Evolutionary conservation across 805 yeast genomes (phyloP).

Genomic region (Lachancea nothofagi): DNA sequence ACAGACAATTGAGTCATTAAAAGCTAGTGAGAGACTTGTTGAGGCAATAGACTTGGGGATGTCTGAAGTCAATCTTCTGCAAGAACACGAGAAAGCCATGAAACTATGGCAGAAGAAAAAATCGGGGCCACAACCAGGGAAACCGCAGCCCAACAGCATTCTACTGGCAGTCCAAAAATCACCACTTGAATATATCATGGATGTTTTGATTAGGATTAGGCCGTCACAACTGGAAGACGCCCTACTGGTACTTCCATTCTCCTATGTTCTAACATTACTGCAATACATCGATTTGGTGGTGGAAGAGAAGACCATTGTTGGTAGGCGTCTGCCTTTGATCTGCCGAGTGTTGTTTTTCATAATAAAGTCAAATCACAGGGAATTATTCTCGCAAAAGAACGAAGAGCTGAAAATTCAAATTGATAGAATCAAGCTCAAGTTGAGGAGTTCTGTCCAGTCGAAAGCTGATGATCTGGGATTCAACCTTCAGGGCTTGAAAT

Average conservation of each 20-base stretch:
- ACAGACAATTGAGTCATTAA: constrained; percentile 85
- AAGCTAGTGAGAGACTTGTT: constrained; percentile 88
- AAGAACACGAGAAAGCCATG: constrained; percentile 44
- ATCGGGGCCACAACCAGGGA: constrained; percentile 44
- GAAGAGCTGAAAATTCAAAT: constrained; percentile 59
- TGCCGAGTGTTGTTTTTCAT: constrained; percentile 74
- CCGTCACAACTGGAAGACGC: constrained; percentile 92
- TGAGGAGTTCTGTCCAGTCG: constrained; percentile 50
- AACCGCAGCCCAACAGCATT: constrained; percentile 66
- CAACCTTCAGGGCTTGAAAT: constrained; percentile 78
- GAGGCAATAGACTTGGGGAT: constrained; percentile 85
- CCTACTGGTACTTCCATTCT: constrained; percentile 81
- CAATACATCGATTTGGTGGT: constrained; percentile 76
- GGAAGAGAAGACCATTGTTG: constrained; percentile 39
- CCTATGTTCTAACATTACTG: constrained; percentile 66
- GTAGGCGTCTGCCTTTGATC: constrained; percentile 53
- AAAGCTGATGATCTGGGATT: constrained; percentile 65
- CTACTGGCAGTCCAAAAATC: constrained; percentile 62
- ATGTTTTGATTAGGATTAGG: constrained; percentile 61
- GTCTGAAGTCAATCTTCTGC: constrained; percentile 56
- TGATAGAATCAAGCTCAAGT: constrained; percentile 52
- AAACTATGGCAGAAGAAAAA: constrained; percentile 38
- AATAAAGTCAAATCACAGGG: constrained; percentile 68
- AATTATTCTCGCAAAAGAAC: constrained; percentile 66
- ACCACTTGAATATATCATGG: constrained; percentile 77